These are phyloP conservation scores for Jimgerdemannia lactiflua DNA, from an alignment of 192 early-diverging fungal species.

Conservation along the genomic window DNA sequence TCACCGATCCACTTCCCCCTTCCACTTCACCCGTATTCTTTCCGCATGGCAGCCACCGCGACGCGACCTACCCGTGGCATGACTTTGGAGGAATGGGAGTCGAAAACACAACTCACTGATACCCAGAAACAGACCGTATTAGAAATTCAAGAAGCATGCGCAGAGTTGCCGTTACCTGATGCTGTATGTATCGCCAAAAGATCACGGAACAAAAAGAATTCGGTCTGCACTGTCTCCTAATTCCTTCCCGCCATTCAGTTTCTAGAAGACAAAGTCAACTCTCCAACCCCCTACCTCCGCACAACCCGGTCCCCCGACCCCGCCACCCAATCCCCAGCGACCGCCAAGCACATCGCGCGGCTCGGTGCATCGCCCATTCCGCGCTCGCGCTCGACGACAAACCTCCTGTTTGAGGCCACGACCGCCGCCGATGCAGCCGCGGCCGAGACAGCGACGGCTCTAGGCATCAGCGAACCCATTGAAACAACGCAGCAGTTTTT, in stretches of 20 bases:
- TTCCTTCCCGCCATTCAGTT: not conserved
- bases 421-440: slow-evolving; percentile 14
- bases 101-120: slow-evolving; percentile 46
- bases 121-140: slow-evolving; percentile 49
- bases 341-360: slow-evolving; percentile 3
- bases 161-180: slow-evolving; percentile 54
- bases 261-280: not conserved
- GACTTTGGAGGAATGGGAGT: slow-evolving; percentile 57
- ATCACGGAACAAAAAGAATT: slow-evolving; percentile 25
- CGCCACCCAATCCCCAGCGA: not conserved
- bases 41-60: too few species aligned
- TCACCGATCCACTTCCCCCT: too few species aligned
- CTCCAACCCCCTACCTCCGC: slow-evolving; percentile 5
- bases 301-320: slow-evolving; percentile 1
- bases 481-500: slow-evolving; percentile 92
- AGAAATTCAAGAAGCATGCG: slow-evolving; percentile 55
- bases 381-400: slow-evolving; percentile 27
- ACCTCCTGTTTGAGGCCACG: slow-evolving; percentile 24
- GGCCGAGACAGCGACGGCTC: slow-evolving; percentile 20
- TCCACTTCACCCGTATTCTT: too few species aligned
- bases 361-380: slow-evolving; percentile 10
- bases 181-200: too few species aligned
- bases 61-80: slow-evolving; percentile 3
- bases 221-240: not conserved
- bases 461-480: slow-evolving; percentile 56